Base-by-base conservation (phyloP, 768 basidiomycete species). In the Calocera viscosa region DNA sequence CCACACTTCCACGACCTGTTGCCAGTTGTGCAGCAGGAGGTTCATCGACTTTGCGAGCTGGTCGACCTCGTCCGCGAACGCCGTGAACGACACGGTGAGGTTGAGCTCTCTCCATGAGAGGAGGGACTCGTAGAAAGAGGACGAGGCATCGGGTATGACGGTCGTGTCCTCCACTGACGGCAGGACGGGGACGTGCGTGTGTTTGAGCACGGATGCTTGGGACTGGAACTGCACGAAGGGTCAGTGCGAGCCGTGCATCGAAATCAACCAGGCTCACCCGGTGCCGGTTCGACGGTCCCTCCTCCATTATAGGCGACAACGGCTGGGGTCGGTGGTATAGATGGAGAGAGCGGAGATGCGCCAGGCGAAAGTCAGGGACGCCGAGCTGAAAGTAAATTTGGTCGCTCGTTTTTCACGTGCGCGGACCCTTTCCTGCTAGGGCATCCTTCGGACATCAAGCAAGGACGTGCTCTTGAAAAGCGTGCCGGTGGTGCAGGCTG, bases 91-190 rank as follows among this genome's bases (percentile, higher is more conserved):
- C 0, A 88, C 83, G 1, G 90, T 81, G 24, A 94, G 82, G 74
- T 90, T 92, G 68, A 94, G 82, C 71, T 93, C 87, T 70, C 82
- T 78, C 86, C 88, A 90, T 72, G 89, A 84, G 30, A 84, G 79
- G 34, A 94, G 78, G 1, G 88, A 82, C 70, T 83, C 80, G 65
- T 87, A 84, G 71, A 94, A 93, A 73, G 91, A 86, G 0, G 88
- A 90, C 67, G 86, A 84, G 72, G 84, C 83, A 69, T 92, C 88
- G 88, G 91, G 66, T 1, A 65, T 32, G 30, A 32, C 22, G 3
- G 53, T 60, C 5, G 53, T 60, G 30, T 60, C 53, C 53, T 60
- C 53, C 3, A 60, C 22, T 5, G 53, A 60, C 11, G 53, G 53
- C 10, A 60, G 53, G 53, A 32, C 22, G 10, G 53, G 53, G 24